These are phyloP conservation scores for Ceratocystis albifundus DNA, from an alignment of 2,329 filamentous ascomycete genomes.

Conservation along the genomic window DNA sequence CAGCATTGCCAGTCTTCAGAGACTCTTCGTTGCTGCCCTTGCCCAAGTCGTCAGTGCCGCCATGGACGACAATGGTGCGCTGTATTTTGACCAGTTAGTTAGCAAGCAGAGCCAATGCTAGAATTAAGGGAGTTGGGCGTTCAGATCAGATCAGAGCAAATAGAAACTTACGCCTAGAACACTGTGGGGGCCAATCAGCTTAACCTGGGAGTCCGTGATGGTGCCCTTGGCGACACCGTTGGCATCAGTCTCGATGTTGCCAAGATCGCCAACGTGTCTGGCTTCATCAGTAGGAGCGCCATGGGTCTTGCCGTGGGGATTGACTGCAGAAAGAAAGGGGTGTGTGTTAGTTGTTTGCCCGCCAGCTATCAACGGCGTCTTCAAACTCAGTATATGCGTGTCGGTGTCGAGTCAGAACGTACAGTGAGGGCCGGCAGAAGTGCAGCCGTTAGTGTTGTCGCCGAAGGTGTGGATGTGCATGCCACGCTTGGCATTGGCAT, in stretches of 20 bases:
- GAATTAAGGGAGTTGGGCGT: background rate
- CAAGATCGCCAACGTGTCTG: constrained; percentile 93
- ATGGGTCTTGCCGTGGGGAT: constrained; percentile 86
- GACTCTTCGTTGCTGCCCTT: constrained; percentile 86
- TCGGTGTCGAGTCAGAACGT: constrained; percentile 33
- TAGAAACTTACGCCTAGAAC: constrained; percentile 65
- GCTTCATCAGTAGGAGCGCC: constrained; percentile 70
- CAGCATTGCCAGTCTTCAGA: constrained; percentile 97
- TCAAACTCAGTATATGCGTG: too few relatives aligned
- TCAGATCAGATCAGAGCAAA: background rate
- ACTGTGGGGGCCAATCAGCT: constrained; percentile 92
- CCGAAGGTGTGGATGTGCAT: constrained; percentile 99
- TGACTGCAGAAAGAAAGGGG: constrained; percentile 50
- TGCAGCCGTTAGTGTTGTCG: constrained; percentile 99
- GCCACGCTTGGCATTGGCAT: constrained; percentile 90
- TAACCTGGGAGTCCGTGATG: constrained; percentile 69
- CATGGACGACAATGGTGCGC: constrained; percentile 92
- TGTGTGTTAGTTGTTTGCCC: background rate
- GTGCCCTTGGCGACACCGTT: constrained; percentile 83
- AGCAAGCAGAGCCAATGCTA: background rate
- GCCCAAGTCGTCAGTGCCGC: constrained; percentile 92
- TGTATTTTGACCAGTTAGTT: constrained; percentile 31
- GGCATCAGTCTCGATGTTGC: constrained; percentile 90
- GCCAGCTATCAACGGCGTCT: background rate
- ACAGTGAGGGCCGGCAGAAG: constrained; percentile 96